Conservation (phyloP, 768 basidiomycete genomes). For the Leccinum pellstonianum region DNA sequence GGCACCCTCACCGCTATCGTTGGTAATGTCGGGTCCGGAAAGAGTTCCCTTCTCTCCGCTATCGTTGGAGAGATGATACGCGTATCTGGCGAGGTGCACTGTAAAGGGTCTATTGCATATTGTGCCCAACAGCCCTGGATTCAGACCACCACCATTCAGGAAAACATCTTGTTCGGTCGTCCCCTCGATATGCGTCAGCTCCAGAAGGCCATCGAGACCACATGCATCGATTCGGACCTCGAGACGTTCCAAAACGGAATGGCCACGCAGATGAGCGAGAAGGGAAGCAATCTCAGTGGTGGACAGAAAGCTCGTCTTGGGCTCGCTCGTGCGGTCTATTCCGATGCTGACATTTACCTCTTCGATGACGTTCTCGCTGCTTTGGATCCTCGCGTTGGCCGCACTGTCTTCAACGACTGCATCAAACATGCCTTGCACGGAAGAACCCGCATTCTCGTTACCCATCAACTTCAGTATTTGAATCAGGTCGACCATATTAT, state of each 20-base stretch:
- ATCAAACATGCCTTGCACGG: slow-evolving; percentile 22
- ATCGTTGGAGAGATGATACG: slow-evolving; percentile 31
- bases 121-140: slow-evolving; percentile 35
- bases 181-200: slow-evolving; percentile 27
- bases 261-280: slow-evolving; percentile 48
- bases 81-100: slow-evolving; percentile 24
- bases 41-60: slow-evolving; percentile 31
- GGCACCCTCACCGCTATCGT: slow-evolving; percentile 30
- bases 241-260: slow-evolving; percentile 30
- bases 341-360: slow-evolving; percentile 40
- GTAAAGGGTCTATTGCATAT: slow-evolving; percentile 30
- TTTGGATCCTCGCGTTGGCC: slow-evolving; percentile 45
- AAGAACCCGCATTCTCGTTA: slow-evolving; percentile 30
- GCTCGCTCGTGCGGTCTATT: slow-evolving; percentile 47
- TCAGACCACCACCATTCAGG: slow-evolving; percentile 31
- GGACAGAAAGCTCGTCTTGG: slow-evolving; percentile 51
- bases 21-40: slow-evolving; percentile 29
- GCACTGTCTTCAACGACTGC: slow-evolving; percentile 31
- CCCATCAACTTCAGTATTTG: slow-evolving; percentile 33
- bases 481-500: slow-evolving; percentile 44
- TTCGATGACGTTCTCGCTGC: slow-evolving; percentile 49
- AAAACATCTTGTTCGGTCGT: slow-evolving; percentile 32
- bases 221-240: slow-evolving; percentile 31
- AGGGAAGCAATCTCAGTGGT: slow-evolving; percentile 44
- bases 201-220: slow-evolving; percentile 27